phyloP scores from a whole-genome alignment of 202 grass and related monocot genomes.

The Schoenoplectus triqueter region DNA sequence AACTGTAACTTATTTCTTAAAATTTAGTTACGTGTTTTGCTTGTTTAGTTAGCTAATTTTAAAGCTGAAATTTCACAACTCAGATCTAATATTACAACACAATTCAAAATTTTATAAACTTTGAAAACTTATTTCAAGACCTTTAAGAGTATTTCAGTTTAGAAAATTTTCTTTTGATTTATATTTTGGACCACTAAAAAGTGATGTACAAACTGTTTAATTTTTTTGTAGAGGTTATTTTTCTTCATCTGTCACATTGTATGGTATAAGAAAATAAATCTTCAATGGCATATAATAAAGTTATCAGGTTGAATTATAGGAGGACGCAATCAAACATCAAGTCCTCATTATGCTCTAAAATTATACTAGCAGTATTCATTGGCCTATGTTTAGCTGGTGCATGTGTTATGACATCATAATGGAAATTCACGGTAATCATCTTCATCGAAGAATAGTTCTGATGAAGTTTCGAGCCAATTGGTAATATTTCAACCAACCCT shows the following conservation, averaged over 20 bases:
- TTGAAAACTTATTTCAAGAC: slow-evolving; percentile 1
- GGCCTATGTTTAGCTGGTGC: slow-evolving; percentile 76
- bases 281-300: slow-evolving; percentile 73
- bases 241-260: not conserved
- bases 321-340: slow-evolving; percentile 57
- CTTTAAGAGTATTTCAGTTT: not conserved
- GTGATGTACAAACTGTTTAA: not conserved
- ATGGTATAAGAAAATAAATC: slow-evolving; percentile 25
- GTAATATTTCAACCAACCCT: slow-evolving; percentile 46
- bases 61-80: slow-evolving; percentile 23
- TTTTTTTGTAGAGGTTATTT: slow-evolving; percentile 30
- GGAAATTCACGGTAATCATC: slow-evolving; percentile 68
- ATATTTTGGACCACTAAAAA: not conserved
- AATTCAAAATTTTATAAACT: not conserved
- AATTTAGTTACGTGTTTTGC: slow-evolving; percentile 5
- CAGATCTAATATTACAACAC: slow-evolving; percentile 6
- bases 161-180: not conserved
- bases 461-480: slow-evolving; percentile 44
- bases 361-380: slow-evolving; percentile 67
- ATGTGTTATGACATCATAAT: slow-evolving; percentile 93
- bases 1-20: not conserved
- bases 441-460: slow-evolving; percentile 49
- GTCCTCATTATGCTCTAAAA: slow-evolving; percentile 73
- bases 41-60: slow-evolving; percentile 34
- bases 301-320: slow-evolving; percentile 71